Evolutionary conservation across 805 yeast species (phyloP).

Genomic region (Suhomyces prunicola): DNA sequence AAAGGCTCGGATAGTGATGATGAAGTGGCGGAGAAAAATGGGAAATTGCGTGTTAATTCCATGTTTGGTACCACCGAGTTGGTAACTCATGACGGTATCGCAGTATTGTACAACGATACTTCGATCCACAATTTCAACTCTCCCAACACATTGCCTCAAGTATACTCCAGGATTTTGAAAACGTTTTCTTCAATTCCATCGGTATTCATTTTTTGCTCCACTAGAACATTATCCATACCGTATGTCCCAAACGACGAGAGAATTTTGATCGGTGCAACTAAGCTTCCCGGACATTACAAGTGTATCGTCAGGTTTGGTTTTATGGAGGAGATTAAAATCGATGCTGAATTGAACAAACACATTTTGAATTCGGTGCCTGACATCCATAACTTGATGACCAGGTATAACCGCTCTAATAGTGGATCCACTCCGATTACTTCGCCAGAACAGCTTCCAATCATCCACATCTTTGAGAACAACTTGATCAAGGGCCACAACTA

Average conservation of each 20-base stretch:
- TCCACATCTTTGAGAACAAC: conserved; percentile 31
- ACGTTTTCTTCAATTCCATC: conserved; percentile 44
- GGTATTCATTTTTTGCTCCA: conserved; percentile 42
- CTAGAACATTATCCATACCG: conserved; percentile 43
- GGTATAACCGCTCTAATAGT: not conserved
- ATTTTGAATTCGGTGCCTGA: conserved; percentile 22
- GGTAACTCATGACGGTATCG: conserved; percentile 33
- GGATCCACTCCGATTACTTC: not conserved
- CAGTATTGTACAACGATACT: conserved; percentile 41
- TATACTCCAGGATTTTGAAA: conserved; percentile 35
- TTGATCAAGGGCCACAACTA: conserved; percentile 23
- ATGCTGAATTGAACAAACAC: conserved; percentile 14
- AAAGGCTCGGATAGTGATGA: not conserved
- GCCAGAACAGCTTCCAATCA: conserved; percentile 15
- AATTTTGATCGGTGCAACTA: conserved; percentile 37
- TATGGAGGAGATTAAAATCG: conserved; percentile 36
- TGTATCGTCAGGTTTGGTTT: conserved; percentile 51
- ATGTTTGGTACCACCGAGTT: conserved; percentile 18
- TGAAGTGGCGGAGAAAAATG: conserved; percentile 1
- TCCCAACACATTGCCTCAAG: conserved; percentile 45
- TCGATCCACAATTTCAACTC: conserved; percentile 33
- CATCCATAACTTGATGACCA: conserved; percentile 9
- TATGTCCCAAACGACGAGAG: conserved; percentile 37
- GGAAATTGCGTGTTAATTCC: conserved; percentile 12
- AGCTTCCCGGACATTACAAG: conserved; percentile 45